Conservation (phyloP, 352 stramenopile species). For the Phytophthora macrochlamydospora region DNA sequence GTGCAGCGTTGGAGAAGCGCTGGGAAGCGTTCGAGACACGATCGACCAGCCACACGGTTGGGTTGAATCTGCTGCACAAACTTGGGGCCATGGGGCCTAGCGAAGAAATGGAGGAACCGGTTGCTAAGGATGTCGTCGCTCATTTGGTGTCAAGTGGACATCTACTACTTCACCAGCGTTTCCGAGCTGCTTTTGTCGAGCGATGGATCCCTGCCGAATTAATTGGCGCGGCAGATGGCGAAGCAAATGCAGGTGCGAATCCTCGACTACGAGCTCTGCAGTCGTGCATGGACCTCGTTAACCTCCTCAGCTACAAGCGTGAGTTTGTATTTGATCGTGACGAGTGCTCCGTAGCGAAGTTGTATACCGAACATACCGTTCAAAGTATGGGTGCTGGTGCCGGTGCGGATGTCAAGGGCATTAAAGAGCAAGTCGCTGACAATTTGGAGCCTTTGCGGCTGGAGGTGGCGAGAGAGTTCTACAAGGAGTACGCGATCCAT, state of each 20-base stretch:
- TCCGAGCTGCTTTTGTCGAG: constrained; percentile 80
- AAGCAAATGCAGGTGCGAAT: constrained; percentile 51
- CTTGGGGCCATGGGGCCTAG: constrained; percentile 40
- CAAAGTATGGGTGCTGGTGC: constrained; percentile 67
- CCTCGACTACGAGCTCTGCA: constrained; percentile 59
- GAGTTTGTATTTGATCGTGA: constrained; percentile 84
- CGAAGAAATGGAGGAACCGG: constrained; percentile 61
- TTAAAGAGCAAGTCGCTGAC: constrained; percentile 78
- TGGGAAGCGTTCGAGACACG: constrained; percentile 59
- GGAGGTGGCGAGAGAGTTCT: constrained; percentile 75
- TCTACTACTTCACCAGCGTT: constrained; percentile 67
- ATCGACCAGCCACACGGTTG: constrained; percentile 58
- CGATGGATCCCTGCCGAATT: constrained; percentile 56
- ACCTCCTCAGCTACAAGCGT: constrained; percentile 87
- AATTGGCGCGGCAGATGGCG: constrained; percentile 46
- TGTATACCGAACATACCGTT: constrained; percentile 82
- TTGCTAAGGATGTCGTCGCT: constrained; percentile 53
- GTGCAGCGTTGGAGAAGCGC: constrained; percentile 47
- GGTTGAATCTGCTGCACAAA: constrained; percentile 55
- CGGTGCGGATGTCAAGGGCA: constrained; percentile 59
- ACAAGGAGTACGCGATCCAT: constrained; percentile 66
- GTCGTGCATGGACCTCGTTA: constrained; percentile 85
- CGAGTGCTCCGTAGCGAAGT: constrained; percentile 69
- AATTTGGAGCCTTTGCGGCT: constrained; percentile 73
- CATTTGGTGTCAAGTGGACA: constrained; percentile 68